Evolutionary conservation across 139 green algal genomes (phyloP).

Genomic region (Nannochloris sp.): DNA sequence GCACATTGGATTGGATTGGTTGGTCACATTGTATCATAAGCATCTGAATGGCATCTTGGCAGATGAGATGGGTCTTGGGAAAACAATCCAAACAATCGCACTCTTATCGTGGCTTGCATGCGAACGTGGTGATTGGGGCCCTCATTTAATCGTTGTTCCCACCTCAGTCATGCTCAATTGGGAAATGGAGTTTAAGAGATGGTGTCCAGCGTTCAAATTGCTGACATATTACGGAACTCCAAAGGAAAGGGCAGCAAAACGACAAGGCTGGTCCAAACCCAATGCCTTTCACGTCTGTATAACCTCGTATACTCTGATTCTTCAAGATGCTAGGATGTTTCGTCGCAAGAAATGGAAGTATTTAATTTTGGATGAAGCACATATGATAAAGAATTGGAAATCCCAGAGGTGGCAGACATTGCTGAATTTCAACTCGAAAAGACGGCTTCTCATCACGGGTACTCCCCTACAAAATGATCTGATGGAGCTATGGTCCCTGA

Average conservation of each 20-base stretch:
- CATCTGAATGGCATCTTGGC: slow-evolving; percentile 92
- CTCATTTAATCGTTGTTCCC: slow-evolving; percentile 96
- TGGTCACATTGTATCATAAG: slow-evolving; percentile 87
- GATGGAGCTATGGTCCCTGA: slow-evolving; percentile 96
- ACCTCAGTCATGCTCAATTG: slow-evolving; percentile 98
- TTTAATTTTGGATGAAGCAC: slow-evolving; percentile 98
- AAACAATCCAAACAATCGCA: slow-evolving; percentile 94
- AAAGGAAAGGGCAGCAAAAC: slow-evolving; percentile 89
- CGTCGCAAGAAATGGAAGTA: slow-evolving; percentile 96
- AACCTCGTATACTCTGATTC: slow-evolving; percentile 91
- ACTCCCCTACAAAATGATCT: slow-evolving; percentile 95
- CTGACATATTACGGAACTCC: slow-evolving; percentile 94
- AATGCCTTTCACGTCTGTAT: slow-evolving; percentile 99
- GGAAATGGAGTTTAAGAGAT: slow-evolving; percentile 99
- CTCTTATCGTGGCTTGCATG: slow-evolving; percentile 87
- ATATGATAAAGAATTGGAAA: slow-evolving; percentile 99
- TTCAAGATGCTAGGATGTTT: slow-evolving; percentile 92
- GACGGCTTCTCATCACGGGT: slow-evolving; percentile 87
- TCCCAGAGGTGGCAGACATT: slow-evolving; percentile 90
- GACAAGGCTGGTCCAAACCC: slow-evolving; percentile 92
- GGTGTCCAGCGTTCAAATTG: slow-evolving; percentile 97
- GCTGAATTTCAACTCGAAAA: slow-evolving; percentile 92
- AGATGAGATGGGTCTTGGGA: slow-evolving; percentile 83
- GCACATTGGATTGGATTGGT: slow-evolving; percentile 93
- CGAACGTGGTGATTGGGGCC: slow-evolving; percentile 84